phyloP scores from a whole-genome alignment of 352 stramenopile species.

The Phytophthora quininea region DNA sequence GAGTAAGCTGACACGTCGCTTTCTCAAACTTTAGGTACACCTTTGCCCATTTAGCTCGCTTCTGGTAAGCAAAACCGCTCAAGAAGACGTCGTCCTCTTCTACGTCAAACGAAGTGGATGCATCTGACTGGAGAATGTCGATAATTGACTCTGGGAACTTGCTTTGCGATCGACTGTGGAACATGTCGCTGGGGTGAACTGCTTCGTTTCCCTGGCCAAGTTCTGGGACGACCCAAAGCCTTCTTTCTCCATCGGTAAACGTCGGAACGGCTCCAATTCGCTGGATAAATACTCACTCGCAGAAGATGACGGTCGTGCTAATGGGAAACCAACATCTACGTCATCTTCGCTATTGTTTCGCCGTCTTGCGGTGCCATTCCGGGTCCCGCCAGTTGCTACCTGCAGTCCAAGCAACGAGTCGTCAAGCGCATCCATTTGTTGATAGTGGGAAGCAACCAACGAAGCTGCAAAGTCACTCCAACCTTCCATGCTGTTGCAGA shows the following conservation, averaged over 20 bases:
- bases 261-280: slow-evolving; percentile 70
- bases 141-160: slow-evolving; percentile 76
- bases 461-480: slow-evolving; percentile 76
- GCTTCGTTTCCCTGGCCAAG: slow-evolving; percentile 57
- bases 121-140: slow-evolving; percentile 68
- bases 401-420: slow-evolving; percentile 45
- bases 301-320: slow-evolving; percentile 62
- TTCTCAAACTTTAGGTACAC: slow-evolving; percentile 79
- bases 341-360: slow-evolving; percentile 43
- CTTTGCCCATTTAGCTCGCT: slow-evolving; percentile 76
- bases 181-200: slow-evolving; percentile 74
- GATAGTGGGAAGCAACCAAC: slow-evolving; percentile 73
- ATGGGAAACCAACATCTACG: slow-evolving; percentile 56
- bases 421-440: slow-evolving; percentile 79
- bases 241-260: slow-evolving; percentile 75
- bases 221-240: slow-evolving; percentile 72
- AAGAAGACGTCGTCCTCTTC: slow-evolving; percentile 61
- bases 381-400: slow-evolving; percentile 19
- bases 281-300: slow-evolving; percentile 69
- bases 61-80: slow-evolving; percentile 75
- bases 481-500: slow-evolving; percentile 59
- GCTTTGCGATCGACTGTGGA: slow-evolving; percentile 72
- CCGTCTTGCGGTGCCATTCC: slow-evolving; percentile 23
- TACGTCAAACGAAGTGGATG: slow-evolving; percentile 58
- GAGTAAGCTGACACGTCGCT: slow-evolving; percentile 51